A percentile compares a stretch with the other conserved stretches of the same genome.
Evolutionary conservation across 805 yeast genomes (phyloP).

Genomic region (Saccharomycopsis guyanensis): DNA sequence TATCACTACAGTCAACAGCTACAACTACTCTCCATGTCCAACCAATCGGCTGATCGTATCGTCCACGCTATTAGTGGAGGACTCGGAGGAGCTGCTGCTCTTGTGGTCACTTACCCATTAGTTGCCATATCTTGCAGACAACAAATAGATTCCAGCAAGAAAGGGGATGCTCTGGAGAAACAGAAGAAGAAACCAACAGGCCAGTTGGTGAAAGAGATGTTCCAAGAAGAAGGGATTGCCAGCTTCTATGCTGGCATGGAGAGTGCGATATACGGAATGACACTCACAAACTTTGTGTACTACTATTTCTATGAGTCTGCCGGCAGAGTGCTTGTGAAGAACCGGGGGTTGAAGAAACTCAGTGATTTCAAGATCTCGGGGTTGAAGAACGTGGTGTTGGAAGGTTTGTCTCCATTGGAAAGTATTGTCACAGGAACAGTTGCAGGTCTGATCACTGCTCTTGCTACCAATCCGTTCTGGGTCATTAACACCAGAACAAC

Average conservation of each 20-base stretch:
- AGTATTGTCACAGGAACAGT: slow-evolving; percentile 72
- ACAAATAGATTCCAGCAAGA: slow-evolving; percentile 43
- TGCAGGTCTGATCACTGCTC: slow-evolving; percentile 81
- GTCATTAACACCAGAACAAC: slow-evolving; percentile 89
- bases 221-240: slow-evolving; percentile 39
- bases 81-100: slow-evolving; percentile 83
- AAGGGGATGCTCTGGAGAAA: slow-evolving; percentile 24
- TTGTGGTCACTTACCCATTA: slow-evolving; percentile 84
- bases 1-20: no score
- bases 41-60: slow-evolving; percentile 34
- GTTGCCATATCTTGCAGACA: slow-evolving; percentile 83
- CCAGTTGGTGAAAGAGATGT: slow-evolving; percentile 40
- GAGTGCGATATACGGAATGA: slow-evolving; percentile 79
- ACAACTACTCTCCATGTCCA: no score
- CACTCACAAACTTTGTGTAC: slow-evolving; percentile 80
- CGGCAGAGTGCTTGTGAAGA: slow-evolving; percentile 34
- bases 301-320: slow-evolving; percentile 85
- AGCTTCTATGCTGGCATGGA: slow-evolving; percentile 84
- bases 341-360: slow-evolving; percentile 25
- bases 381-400: slow-evolving; percentile 7
- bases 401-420: slow-evolving; percentile 52
- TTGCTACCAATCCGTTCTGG: slow-evolving; percentile 87
- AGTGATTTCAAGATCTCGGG: slow-evolving; percentile 21
- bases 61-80: slow-evolving; percentile 96
- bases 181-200: slow-evolving; percentile 24